These are phyloP conservation scores for Herpotrichia juniperi DNA, from an alignment of 2,329 filamentous ascomycete species.

Conservation along the genomic window DNA sequence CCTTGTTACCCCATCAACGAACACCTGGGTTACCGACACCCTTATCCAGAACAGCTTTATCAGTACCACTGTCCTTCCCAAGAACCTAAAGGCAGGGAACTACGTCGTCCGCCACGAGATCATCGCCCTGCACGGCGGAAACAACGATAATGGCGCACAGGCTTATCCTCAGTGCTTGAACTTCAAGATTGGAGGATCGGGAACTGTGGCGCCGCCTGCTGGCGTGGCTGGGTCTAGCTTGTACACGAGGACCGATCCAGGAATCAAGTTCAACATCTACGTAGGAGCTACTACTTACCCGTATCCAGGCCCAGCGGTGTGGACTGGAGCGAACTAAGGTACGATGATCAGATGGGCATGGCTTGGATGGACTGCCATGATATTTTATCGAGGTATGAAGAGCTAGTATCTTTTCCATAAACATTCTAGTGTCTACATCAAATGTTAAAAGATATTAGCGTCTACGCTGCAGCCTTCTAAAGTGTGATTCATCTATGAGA, in stretches of 20 bases:
- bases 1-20: slow-evolving; percentile 25
- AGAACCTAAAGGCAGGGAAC: slow-evolving; percentile 52
- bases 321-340: slow-evolving; percentile 39
- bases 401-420: too few species aligned
- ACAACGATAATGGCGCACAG: slow-evolving; percentile 55
- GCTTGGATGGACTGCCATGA: too few species aligned
- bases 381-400: too few species aligned
- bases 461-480: too few species aligned
- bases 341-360: too few species aligned
- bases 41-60: slow-evolving; percentile 55
- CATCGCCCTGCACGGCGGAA: slow-evolving; percentile 54
- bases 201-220: slow-evolving; percentile 41
- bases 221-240: slow-evolving; percentile 48
- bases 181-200: slow-evolving; percentile 54
- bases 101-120: slow-evolving; percentile 63
- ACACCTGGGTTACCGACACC: slow-evolving; percentile 42
- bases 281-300: slow-evolving; percentile 39
- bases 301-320: slow-evolving; percentile 44
- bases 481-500: too few species aligned
- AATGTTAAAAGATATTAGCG: too few species aligned
- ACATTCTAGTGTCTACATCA: too few species aligned
- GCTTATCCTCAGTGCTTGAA: slow-evolving; percentile 60
- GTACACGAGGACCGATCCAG: slow-evolving; percentile 51
- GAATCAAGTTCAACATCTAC: slow-evolving; percentile 51
- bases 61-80: slow-evolving; percentile 51